Base-by-base conservation (phyloP, 2,329 filamentous ascomycete species). In the Trichoderma guizhouense region DNA sequence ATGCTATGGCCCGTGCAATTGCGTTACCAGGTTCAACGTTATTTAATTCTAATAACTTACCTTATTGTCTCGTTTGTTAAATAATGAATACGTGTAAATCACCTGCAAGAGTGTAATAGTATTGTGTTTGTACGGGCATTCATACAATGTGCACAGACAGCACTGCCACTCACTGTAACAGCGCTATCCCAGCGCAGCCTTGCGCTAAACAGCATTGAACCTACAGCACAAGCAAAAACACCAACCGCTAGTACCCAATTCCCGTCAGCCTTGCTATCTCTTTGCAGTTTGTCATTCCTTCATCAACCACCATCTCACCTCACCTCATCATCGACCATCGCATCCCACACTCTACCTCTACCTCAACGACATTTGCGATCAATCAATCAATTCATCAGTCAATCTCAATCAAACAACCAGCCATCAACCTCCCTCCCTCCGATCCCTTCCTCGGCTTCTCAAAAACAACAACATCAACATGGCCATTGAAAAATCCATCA, bases 401-500 rank as follows among this genome's bases (percentile, higher is more conserved):
- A 21, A 18, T 34, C 26, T 34, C 26, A 24, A 69, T 7, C 30
- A 57, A 43, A 8, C 7, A 28, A 2, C 28, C 28, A 14, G 4
- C 15, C 34, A 28, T 8, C 30, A 3, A 30, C 5, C 5, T 21
- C n/a, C 55, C 18, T 34, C 14, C 39, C 12, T 11, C 32, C 11
- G 5, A 6, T 36, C 7, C 14, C n/a, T 4, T 24, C 14, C 5
- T 18, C 11, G 3, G 7, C 30, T 18, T 18, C 12, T 15, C 7
- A 24, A 51, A n/a, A n/a, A n/a, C n/a, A n/a, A n/a, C 30, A 47
- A 14, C 18, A 21, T 0, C 28, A 58, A 14, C 39, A 83, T 84
- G 83, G 78, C 80, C 12, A 77, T 83, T 76, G 81, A 82, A 62
- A 79, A 81, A 47, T 79, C 84, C 57, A 78, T 85, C 71, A 81